Base-by-base conservation (phyloP, 2,329 filamentous ascomycete species). In the Neocatenulostroma microsporum region DNA sequence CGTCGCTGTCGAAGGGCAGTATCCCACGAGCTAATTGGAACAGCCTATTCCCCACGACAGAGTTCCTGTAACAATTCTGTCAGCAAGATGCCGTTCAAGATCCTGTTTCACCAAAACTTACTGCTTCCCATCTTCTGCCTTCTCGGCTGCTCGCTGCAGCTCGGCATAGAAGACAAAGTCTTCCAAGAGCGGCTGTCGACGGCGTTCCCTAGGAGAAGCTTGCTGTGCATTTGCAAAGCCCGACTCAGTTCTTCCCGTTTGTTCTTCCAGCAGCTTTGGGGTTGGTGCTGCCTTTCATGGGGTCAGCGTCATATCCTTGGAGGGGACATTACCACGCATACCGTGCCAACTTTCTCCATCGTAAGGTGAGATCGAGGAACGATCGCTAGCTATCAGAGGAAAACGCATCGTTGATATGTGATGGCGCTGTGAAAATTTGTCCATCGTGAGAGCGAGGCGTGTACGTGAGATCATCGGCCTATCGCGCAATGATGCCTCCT, bases 101-200 rank as follows among this genome's bases (percentile, higher is more conserved):
- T n/a, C n/a, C n/a, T n/a, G n/a, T n/a, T n/a, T n/a, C n/a, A n/a
- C n/a, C n/a, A n/a, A n/a, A n/a, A n/a, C 33, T 5, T n/a, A 37
- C 34, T 19, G 34, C 11, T 37, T 30, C 9, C 24, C 34, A 25
- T 37, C 36, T 8, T 18, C 13, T 8, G 21, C 21, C 18, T 33
- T 32, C 11, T 38, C 36, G 3, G 28, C 19, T 13, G 28, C 28
- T 20, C 36, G 27, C 20, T 38, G 36, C 15, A 27, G 15, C 19
- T 38, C 36, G 3, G 36, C 36, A 15, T 32, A 38, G 14, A 26
- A 24, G 5, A 38, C 23, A 21, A 25, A 38, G 13, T 38, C 36
- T 15, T 38, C 36, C 4, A 38, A 7, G 18, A 30, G 10, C 11
- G 34, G 34, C 20, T 27, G 30, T 3, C 34, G 26, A 23, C 14